Evolutionary conservation across 2,329 filamentous ascomycete species (phyloP).

Genomic region (Exophiala aquamarina): DNA sequence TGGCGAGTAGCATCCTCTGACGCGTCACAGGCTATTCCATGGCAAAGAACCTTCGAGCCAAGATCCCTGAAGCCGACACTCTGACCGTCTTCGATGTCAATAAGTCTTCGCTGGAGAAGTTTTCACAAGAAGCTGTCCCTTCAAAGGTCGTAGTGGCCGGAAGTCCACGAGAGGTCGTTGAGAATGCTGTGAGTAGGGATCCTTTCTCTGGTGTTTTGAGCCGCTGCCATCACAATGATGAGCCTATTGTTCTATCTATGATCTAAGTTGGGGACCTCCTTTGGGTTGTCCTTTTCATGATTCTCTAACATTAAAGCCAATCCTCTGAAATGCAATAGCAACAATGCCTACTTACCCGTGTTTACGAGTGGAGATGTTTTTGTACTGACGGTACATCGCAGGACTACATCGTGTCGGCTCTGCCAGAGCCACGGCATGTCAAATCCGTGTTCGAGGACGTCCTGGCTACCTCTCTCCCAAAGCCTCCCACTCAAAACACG

Average conservation of each 20-base stretch:
- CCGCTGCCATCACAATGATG: constrained; percentile 45
- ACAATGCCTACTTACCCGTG: constrained; percentile 12
- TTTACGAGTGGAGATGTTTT: constrained; percentile 6
- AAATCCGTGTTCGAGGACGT: constrained; percentile 78
- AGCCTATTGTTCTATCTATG: constrained; percentile 58
- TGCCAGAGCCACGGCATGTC: constrained; percentile 88
- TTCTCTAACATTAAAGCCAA: constrained; percentile 67
- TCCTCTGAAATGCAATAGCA: constrained; percentile 59
- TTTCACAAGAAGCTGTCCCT: constrained; percentile 54
- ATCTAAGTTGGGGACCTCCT: constrained; percentile 70
- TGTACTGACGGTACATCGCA: constrained; percentile 37
- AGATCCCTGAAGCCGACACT: constrained; percentile 62
- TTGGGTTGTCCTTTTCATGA: constrained; percentile 56
- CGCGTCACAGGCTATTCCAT: constrained; percentile 63
- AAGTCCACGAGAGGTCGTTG: constrained; percentile 62
- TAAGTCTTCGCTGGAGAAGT: constrained; percentile 53
- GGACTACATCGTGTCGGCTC: constrained; percentile 83
- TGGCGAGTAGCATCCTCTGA: constrained; percentile 8
- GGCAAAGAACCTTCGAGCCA: constrained; percentile 69
- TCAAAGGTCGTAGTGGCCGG: constrained; percentile 56
- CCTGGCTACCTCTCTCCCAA: constrained; percentile 59
- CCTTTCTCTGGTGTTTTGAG: background rate
- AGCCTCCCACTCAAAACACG: constrained; percentile 51
- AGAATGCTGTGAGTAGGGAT: constrained; percentile 60
- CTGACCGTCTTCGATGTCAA: constrained; percentile 68